These are phyloP conservation scores for Neonectria coccinea DNA, from an alignment of 2,329 filamentous ascomycete species.

Conservation along the genomic window DNA sequence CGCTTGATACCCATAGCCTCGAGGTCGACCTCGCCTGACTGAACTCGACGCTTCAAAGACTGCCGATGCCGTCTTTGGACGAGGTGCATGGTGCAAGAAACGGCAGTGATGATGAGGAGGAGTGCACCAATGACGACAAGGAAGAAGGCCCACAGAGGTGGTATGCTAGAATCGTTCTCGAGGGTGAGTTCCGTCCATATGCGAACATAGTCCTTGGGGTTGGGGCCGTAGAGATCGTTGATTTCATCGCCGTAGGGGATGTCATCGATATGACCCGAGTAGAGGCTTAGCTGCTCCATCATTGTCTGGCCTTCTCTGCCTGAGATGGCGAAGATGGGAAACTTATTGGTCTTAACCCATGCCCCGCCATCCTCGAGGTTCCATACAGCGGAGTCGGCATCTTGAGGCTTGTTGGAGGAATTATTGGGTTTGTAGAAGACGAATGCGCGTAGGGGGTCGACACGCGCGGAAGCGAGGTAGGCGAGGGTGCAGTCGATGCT, in stretches of 20 bases:
- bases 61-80: conserved; percentile 78
- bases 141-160: conserved; percentile 85
- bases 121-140: conserved; percentile 78
- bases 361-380: conserved; percentile 72
- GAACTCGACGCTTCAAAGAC: conserved; percentile 76
- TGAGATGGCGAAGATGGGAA: conserved; percentile 86
- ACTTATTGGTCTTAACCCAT: conserved; percentile 80
- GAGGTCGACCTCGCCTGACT: conserved; percentile 83
- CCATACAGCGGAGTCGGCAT: conserved; percentile 75
- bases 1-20: conserved; percentile 88
- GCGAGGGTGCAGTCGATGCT: conserved; percentile 76
- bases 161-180: conserved; percentile 63
- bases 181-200: conserved; percentile 68
- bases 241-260: conserved; percentile 71
- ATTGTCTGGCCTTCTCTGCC: conserved; percentile 73
- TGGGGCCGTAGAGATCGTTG: conserved; percentile 64
- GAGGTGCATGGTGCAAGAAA: conserved; percentile 80
- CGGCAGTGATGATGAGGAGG: conserved; percentile 73
- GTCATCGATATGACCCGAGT: conserved; percentile 79
- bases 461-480: conserved; percentile 73
- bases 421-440: conserved; percentile 72
- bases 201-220: conserved; percentile 69
- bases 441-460: conserved; percentile 71
- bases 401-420: conserved; percentile 71
- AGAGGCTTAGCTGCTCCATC: conserved; percentile 78